Evolutionary conservation across 352 stramenopile species (phyloP), one percentile per base, ranked within the genome.

Genomic region (Globisporangium nagaii): DNA sequence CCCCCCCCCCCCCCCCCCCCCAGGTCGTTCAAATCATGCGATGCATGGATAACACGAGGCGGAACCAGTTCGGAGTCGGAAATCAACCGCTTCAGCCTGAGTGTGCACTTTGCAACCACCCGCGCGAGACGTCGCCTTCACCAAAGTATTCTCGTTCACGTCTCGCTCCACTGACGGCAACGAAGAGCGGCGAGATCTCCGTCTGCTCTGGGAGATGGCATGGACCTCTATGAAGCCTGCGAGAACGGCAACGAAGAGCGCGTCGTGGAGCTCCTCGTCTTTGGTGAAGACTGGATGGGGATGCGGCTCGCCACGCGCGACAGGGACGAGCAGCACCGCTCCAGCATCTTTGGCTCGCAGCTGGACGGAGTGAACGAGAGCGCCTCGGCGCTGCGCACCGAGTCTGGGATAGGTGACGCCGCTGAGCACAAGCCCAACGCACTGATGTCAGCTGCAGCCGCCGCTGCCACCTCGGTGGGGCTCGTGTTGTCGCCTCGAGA

Each of bases 191-290:
- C 45, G n/a, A 48, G 17, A 24, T 22, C 41, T 12, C 20, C 15
- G 6, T n/a, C n/a, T 48, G 1, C 9, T 34, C 32, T 25, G 24
- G 11, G n/a, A 36, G 32, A 46, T 54, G 34, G 46, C 32, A 92
- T 92, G 82, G 82, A 92, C 43, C 61, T 92, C 31, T 84, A 84
- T 48, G 82, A 92, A 56, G 79, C 77, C 11, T 89, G 79, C 45
- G 82, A 92, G 63, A 90, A 88, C 58, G 82, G 82, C 49, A 92
- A 92, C 47, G 82, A 92, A 51, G 82, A 92, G 65, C 82, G 82
- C 40, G 79, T 90, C 19, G 67, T 92, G 7, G 82, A 90, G 65
- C 63, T 90, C 27, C 63, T 92, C 30, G 46, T 90, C n/a, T 59
- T 72, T 12, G 70, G 71, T 17, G 63, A 74, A 22, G 37, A 66